A percentile compares a stretch with the other conserved stretches of the same genome.
Evolutionary conservation across 129 eudicot genomes (phyloP).

Genomic region (Oenanthe sinensis): DNA sequence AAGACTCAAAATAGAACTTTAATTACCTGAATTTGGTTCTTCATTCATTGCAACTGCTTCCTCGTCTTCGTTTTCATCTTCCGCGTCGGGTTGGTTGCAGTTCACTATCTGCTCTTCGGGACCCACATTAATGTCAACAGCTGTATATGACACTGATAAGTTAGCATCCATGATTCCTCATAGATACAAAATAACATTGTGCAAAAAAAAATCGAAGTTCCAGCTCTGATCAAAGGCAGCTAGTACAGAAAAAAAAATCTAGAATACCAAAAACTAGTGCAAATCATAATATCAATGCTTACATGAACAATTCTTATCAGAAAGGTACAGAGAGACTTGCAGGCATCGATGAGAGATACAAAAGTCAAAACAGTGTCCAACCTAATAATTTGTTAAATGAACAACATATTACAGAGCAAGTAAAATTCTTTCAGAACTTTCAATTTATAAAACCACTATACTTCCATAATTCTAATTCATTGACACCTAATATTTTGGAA

Average conservation of each 20-base stretch:
- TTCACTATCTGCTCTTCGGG: conserved; percentile 80
- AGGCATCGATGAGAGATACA: neutral
- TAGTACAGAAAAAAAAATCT: too few relatives aligned
- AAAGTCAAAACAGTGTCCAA: neutral
- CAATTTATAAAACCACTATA: neutral
- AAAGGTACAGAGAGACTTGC: neutral
- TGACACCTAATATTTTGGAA: neutral
- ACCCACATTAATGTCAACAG: conserved; percentile 57
- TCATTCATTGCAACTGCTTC: conserved; percentile 72
- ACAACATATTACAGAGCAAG: neutral
- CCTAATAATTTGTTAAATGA: neutral
- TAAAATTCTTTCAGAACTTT: neutral
- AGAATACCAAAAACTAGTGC: too few relatives aligned
- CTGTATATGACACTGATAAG: conserved; percentile 39
- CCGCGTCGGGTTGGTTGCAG: conserved; percentile 56
- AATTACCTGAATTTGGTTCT: conserved; percentile 63
- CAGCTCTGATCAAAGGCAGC: too few relatives aligned
- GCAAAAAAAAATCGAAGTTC: neutral
- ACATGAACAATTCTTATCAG: neutral
- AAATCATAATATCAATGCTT: neutral
- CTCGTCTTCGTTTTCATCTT: conserved; percentile 77
- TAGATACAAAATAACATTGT: neutral
- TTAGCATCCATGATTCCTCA: conserved; percentile 23
- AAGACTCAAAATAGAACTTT: neutral
- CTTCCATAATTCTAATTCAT: neutral